Evolutionary conservation across 176 grass and related monocot genomes (phyloP), one percentile per base, ranked within the genome.

Genomic region (Cymbopogon citratus): DNA sequence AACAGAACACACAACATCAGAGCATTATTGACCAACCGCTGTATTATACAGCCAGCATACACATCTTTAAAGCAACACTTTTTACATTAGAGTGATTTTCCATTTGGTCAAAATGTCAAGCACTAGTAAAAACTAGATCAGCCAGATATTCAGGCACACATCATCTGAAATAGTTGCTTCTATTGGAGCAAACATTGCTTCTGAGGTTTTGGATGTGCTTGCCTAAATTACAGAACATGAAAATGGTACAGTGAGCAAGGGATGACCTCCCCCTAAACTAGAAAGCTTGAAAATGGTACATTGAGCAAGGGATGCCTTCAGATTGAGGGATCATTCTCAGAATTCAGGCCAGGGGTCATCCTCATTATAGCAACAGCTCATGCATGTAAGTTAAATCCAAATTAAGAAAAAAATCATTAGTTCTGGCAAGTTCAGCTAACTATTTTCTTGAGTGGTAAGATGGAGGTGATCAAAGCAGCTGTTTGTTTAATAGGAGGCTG

Each of bases 301-400:
- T 1, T 57, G 35, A 81, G 27, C 56, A 81, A 59, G 14, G 21
- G 35, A 28, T 61, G 31, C 60, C 29, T 79, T 13, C 31, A 31
- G 46, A 64, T 11, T 57, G 43, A 57, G 35, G 56, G 7, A 14
- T 46, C 49, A 61, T 71, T 59, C 66, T 71, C 24, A 0, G 24
- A 40, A 43, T 56, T 41, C 35, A 43, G 46, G 49, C 66, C 56
- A 59, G 63, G 44, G 19, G n/a, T 70, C 56, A 77, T 85, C 64
- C 33, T 64, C 64, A n/a, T 31, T 34, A 77, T 59, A 81, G 35
- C 72, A 70, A 35, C 40, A 71, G 24, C 35, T 72, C 77, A 38
- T 35, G 18, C 44, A 8, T 5, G 52, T 16, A 33, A 62, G 26
- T 56, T 65, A 76, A 72, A 77, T 81, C 82, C 85, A 62, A 81